phyloP scores from a whole-genome alignment of 2,329 filamentous ascomycete species.

The Epichloe festucae region DNA sequence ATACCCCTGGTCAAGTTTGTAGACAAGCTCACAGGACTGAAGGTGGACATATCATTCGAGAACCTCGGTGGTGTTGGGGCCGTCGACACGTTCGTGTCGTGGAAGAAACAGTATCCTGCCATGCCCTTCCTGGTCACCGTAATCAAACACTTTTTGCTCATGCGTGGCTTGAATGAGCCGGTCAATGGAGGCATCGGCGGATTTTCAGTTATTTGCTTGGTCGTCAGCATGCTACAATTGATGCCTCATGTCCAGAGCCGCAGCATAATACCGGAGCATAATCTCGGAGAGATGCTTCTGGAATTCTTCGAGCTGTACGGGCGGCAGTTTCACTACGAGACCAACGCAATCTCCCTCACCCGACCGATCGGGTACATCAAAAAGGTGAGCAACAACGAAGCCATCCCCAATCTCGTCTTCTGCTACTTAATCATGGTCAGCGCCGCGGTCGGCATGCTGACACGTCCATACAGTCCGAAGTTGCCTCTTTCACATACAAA shows the following conservation, averaged over 20 bases:
- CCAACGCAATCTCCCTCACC: conserved; percentile 61
- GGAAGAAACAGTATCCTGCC: conserved; percentile 67
- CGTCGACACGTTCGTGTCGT: conserved; percentile 64
- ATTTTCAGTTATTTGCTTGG: conserved; percentile 86
- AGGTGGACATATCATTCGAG: conserved; percentile 90
- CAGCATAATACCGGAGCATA: conserved; percentile 44
- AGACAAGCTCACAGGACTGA: conserved; percentile 63
- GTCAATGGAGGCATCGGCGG: conserved; percentile 84
- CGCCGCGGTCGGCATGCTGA: background rate
- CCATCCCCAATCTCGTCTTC: background rate
- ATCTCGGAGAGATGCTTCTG: conserved; percentile 71
- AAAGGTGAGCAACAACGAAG: conserved; percentile 46
- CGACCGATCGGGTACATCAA: conserved; percentile 56
- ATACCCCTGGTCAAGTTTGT: conserved; percentile 87
- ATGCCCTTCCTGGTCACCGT: conserved; percentile 80
- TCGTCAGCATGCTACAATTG: conserved; percentile 76
- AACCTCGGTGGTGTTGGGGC: conserved; percentile 72
- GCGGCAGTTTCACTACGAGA: conserved; percentile 58
- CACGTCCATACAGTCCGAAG: conserved; percentile 24
- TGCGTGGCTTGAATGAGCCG: conserved; percentile 85
- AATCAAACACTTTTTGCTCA: conserved; percentile 83
- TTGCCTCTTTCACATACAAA: conserved; percentile 37
- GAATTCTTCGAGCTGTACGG: conserved; percentile 87
- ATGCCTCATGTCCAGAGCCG: conserved; percentile 57
- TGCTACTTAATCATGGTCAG: background rate